These are phyloP conservation scores for Phytophthora sp. DNA, from an alignment of 352 stramenopile species.

Conservation along the genomic window DNA sequence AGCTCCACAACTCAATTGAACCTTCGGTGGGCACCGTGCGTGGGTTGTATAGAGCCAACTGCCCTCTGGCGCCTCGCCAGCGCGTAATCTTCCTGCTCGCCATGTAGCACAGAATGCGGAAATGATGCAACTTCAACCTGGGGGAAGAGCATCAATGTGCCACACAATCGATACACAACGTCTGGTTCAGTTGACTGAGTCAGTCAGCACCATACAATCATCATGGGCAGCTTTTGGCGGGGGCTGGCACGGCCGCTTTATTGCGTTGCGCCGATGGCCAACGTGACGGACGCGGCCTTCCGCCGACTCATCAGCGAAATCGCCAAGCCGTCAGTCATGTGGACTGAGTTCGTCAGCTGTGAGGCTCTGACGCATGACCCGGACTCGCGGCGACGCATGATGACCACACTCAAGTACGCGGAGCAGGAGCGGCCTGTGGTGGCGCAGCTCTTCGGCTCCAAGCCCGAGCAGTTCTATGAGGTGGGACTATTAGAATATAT, in stretches of 20 bases:
- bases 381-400: constrained; percentile 71
- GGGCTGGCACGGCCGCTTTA: constrained; percentile 69
- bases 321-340: constrained; percentile 83
- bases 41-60: constrained; percentile 68
- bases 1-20: constrained; percentile 3
- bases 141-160: constrained; percentile 41
- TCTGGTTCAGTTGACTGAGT: no score
- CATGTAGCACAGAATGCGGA: constrained; percentile 25
- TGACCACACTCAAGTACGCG: constrained; percentile 76
- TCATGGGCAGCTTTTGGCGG: constrained; percentile 63
- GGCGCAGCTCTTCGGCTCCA: constrained; percentile 87
- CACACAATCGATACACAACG: constrained; percentile 27
- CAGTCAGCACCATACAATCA: constrained; percentile 13
- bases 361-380: constrained; percentile 75
- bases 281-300: constrained; percentile 83
- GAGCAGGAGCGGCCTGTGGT: constrained; percentile 79
- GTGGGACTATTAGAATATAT: constrained; percentile 25
- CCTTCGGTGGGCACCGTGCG: constrained; percentile 53
- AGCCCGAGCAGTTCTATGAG: constrained; percentile 87
- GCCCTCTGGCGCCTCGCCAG: constrained; percentile 47
- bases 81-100: constrained; percentile 44
- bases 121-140: constrained; percentile 44
- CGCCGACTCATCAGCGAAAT: constrained; percentile 77
- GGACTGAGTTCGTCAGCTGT: constrained; percentile 89
- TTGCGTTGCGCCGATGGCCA: constrained; percentile 86